A percentile compares a stretch with the other conserved stretches of the same genome.
Conservation (phyloP, 805 yeast species). For the Pichia nanzhaoensis region DNA sequence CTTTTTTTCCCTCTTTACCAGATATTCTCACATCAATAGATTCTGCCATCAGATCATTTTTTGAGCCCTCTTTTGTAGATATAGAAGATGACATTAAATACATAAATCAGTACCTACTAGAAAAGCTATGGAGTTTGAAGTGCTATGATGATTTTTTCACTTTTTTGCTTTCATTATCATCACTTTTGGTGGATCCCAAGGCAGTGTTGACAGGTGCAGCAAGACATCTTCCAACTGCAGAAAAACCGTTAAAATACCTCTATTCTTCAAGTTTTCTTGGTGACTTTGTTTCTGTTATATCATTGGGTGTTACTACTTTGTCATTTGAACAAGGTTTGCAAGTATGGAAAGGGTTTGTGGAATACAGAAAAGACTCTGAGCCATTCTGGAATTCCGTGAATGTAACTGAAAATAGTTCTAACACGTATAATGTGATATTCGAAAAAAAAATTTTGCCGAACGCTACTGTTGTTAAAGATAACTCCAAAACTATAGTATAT, state of each 20-base stretch:
- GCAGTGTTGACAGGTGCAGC: neutral
- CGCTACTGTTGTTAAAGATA: neutral
- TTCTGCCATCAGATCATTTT: slow-evolving; percentile 12
- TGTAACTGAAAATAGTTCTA: slow-evolving; percentile 7
- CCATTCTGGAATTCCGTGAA: slow-evolving; percentile 15
- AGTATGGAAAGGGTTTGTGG: slow-evolving; percentile 37
- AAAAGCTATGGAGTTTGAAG: slow-evolving; percentile 39
- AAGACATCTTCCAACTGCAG: slow-evolving; percentile 16
- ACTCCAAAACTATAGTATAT: slow-evolving; percentile 1
- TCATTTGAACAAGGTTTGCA: slow-evolving; percentile 40
- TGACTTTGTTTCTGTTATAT: slow-evolving; percentile 35
- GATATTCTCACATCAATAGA: slow-evolving; percentile 18
- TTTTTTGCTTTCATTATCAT: slow-evolving; percentile 29
- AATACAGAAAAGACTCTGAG: slow-evolving; percentile 29
- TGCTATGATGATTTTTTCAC: slow-evolving; percentile 43
- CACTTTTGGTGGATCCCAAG: slow-evolving; percentile 29
- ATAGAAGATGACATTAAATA: slow-evolving; percentile 21
- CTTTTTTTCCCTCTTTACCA: slow-evolving; percentile 23
- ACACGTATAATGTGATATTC: neutral
- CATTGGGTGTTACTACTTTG: slow-evolving; percentile 36
- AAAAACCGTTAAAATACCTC: slow-evolving; percentile 19
- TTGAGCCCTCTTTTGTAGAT: slow-evolving; percentile 5
- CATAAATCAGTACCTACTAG: slow-evolving; percentile 21
- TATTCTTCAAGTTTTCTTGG: slow-evolving; percentile 41
- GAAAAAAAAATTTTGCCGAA: slow-evolving; percentile 8